Base-by-base conservation (phyloP, 345 rosid species). In the Brassica incana region DNA sequence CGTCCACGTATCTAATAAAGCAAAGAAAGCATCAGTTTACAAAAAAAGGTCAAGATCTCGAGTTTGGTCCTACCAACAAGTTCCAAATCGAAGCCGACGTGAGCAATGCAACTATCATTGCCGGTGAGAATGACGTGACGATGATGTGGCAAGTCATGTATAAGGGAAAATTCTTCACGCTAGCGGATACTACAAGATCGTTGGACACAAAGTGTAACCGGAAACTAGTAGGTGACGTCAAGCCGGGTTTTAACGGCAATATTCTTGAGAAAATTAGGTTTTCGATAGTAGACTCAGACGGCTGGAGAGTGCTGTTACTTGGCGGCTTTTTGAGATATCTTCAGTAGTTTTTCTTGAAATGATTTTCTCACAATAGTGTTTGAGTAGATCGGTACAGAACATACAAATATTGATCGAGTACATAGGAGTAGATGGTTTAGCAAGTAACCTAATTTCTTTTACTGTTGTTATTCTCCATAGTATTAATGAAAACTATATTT, bases 81-180 rank as follows among this genome's bases (percentile, higher is more conserved):
- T 78, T 78, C 66, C 33, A 64, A 2, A 36, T 78, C 48, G 81
- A 78, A 71, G 66, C 8, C 7, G 72, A 65, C 25, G 59, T 78
- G 8, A 56, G 58, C 38, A n/a, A 25, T 23, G 45, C 45, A 3
- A 25, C 35, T 1, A 15, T 78, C 20, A 33, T 16, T 11, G 4
- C 58, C 20, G 72, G 36, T 11, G 60, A 27, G 40, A 43, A 78
- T 6, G 66, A 71, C 8, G 72, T 71, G 67, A 36, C 25, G 7
- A 54, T 71, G 45, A 3, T 25, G 48, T 78, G 65, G 81, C 62
- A 64, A 16, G 76, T 77, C 40, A 62, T 64, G 16, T 50, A 33
- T 1, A 27, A 35, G n/a, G 4, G 29, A 1, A 63, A 45, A 20
- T 33, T 63, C 4, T 77, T 71, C 65, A 64, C 29, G 1, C 15